These are phyloP conservation scores for Nemania bipapillata DNA, from an alignment of 2,329 filamentous ascomycete species.

Conservation along the genomic window DNA sequence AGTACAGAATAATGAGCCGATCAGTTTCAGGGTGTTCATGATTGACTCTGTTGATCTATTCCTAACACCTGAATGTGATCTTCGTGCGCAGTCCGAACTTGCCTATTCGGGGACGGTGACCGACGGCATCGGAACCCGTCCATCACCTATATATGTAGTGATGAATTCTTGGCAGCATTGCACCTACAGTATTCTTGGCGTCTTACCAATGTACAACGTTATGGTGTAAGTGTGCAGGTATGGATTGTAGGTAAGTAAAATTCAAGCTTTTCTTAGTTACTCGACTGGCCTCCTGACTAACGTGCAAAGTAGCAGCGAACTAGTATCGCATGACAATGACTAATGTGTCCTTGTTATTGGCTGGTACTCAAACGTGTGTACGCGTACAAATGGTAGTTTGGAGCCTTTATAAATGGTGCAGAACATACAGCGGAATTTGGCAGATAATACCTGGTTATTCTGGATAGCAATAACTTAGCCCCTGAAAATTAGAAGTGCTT, in stretches of 20 bases:
- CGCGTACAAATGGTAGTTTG: not conserved
- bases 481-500: too few relatives aligned
- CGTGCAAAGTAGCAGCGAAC: too few relatives aligned
- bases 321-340: not conserved
- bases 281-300: not conserved
- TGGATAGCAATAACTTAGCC: not conserved
- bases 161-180: not conserved
- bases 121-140: not conserved
- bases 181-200: not conserved
- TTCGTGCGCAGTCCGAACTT: not conserved
- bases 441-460: too few relatives aligned
- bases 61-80: not conserved
- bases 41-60: slow-evolving; percentile 15
- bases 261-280: not conserved
- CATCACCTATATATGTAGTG: not conserved
- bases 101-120: not conserved
- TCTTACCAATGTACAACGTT: not conserved
- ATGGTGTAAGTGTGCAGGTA: not conserved
- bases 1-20: slow-evolving; percentile 11
- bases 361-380: not conserved
- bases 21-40: not conserved
- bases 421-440: too few relatives aligned
- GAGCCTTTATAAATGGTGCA: too few relatives aligned
- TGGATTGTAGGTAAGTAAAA: not conserved
- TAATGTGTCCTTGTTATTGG: not conserved